Percentiles rank a stretch among this genome's conserved stretches.
Evolutionary conservation across 148 eudicot species (phyloP).

Genomic region (Beta vulgaris): DNA sequence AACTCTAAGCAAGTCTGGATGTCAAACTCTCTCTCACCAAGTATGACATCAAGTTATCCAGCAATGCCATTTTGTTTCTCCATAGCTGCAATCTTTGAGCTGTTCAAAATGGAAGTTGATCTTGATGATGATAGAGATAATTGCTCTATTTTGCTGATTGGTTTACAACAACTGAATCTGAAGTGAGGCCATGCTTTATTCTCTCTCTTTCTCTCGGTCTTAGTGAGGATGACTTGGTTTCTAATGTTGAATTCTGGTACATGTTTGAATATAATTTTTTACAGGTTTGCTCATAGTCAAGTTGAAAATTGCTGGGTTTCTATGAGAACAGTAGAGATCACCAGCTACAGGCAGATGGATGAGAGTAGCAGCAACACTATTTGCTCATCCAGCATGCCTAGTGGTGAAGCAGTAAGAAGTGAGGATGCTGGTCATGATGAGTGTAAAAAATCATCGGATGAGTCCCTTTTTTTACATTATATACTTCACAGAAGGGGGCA

Average conservation of each 20-base stretch:
- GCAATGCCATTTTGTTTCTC: constrained; percentile 38
- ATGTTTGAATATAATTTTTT: not conserved
- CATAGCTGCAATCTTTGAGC: constrained; percentile 41
- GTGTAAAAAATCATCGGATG: constrained; percentile 22
- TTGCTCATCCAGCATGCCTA: constrained; percentile 39
- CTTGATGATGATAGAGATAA: constrained; percentile 59
- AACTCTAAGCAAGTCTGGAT: constrained; percentile 25
- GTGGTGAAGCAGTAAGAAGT: constrained; percentile 18
- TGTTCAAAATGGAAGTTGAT: constrained; percentile 43
- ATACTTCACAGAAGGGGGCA: constrained; percentile 29
- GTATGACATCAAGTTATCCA: constrained; percentile 27
- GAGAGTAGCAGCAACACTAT: constrained; percentile 38
- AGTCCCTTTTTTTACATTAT: constrained; percentile 54
- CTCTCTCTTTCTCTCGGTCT: not conserved
- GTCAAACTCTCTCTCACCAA: constrained; percentile 16
- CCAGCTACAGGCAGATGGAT: constrained; percentile 29
- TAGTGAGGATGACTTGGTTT: not conserved
- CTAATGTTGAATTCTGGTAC: not conserved
- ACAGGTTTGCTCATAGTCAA: constrained; percentile 50
- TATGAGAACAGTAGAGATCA: constrained; percentile 39
- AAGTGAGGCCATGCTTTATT: constrained; percentile 39
- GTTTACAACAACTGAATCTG: constrained; percentile 42
- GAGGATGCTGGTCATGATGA: constrained; percentile 23
- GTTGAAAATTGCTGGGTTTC: constrained; percentile 43
- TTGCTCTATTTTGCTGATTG: constrained; percentile 39